Base-by-base conservation (phyloP, 108 stramenopile genomes). In the Asterionellopsis glacialis region DNA sequence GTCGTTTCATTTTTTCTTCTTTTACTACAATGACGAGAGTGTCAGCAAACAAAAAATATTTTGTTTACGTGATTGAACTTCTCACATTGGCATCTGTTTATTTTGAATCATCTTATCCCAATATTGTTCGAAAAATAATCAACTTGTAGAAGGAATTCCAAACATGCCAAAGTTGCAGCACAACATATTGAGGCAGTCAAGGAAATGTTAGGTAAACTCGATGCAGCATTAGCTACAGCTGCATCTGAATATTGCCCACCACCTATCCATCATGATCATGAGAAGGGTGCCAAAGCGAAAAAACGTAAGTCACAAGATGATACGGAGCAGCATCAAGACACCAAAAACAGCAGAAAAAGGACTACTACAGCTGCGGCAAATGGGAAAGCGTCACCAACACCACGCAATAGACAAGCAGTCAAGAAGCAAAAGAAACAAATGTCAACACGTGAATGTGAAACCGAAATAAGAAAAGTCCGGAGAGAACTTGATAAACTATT, bases 401-500 rank as follows among this genome's bases (percentile, higher is more conserved):
- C 26, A 45, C 18, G 16, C 33, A 53, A 9, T n/a, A 40, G 28
- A 39, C 47, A 27, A 15, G 22, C 56, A 57, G 25, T 19, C n/a
- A 1, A 16, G 23, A 47, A 22, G 11, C 23, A 65, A 27, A 39
- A 21, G 14, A 23, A 16, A 11, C 66, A 57, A 42, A 23, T n/a
- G 47, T 59, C 40, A 7, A n/a, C 57, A 26, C 56, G 74, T 40
- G 75, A 85, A 63, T 48, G 59, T 53, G 85, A 85, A 53, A 63
- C 72, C 2, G 88, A 89, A 45, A 85, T 77, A 75, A 87, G 81
- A 57, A 77, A 71, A 60, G 58, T 89, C 21, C 81, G 87, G 18
- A 73, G 73, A 51, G 91, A 93, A 55, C 57, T 93, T 13, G 91
- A 93, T 23, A 74, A 75, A 55, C 62, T 89, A 11, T 64, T 79